phyloP scores from a whole-genome alignment of 2,329 filamentous ascomycete genomes.

The Fusarium goolgardi region DNA sequence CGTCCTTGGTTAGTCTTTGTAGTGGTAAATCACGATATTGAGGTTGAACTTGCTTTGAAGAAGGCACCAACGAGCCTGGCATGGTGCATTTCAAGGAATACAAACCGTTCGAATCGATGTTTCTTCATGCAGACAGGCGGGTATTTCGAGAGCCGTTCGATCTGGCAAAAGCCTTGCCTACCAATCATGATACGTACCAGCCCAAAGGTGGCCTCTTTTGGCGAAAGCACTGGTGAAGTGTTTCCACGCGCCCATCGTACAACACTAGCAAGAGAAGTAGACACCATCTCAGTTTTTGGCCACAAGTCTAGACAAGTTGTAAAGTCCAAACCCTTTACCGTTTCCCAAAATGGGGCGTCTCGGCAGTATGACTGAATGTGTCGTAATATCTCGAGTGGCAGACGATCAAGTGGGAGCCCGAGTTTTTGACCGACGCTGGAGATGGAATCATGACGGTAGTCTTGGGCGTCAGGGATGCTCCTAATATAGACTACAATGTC shows the following conservation, averaged over 20 bases:
- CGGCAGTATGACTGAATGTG: neutral
- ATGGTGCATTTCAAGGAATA: neutral
- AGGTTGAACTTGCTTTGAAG: neutral
- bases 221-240: neutral
- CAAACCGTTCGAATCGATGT: neutral
- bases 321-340: neutral
- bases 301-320: neutral
- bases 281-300: neutral
- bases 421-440: neutral
- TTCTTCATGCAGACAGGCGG: neutral
- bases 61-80: no score
- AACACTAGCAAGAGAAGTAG: neutral
- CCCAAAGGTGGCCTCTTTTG: neutral
- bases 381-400: neutral
- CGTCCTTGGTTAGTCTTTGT: neutral
- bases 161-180: neutral
- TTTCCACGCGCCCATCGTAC: neutral
- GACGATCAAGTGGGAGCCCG: neutral
- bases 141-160: neutral
- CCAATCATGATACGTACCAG: neutral
- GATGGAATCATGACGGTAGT: neutral
- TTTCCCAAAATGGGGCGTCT: neutral
- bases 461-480: neutral
- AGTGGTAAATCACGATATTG: neutral
- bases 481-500: fast-evolving